Evolutionary conservation across 2,329 filamentous ascomycete species (phyloP).

Genomic region (Fusarium mundagurra): DNA sequence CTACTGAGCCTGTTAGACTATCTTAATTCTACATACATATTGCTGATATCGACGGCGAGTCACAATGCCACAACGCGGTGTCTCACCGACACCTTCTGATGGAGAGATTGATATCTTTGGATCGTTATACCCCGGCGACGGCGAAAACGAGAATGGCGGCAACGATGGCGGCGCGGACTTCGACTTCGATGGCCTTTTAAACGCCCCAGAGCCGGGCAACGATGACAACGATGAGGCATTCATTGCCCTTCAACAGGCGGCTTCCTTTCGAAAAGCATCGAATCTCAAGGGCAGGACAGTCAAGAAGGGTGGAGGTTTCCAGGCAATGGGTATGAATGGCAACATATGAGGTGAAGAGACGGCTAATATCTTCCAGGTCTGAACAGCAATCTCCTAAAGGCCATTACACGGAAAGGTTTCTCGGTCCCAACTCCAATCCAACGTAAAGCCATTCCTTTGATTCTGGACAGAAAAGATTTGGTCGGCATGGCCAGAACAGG

Average conservation of each 20-base stretch:
- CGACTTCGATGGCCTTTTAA: slow-evolving; percentile 70
- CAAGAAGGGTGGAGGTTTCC: slow-evolving; percentile 97
- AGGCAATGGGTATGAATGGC: slow-evolving; percentile 78
- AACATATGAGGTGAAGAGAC: background rate
- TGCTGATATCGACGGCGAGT: slow-evolving; percentile 12
- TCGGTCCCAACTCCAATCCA: slow-evolving; percentile 97
- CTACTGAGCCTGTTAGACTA: slow-evolving; percentile 6
- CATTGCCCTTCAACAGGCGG: slow-evolving; percentile 87
- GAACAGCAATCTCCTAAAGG: slow-evolving; percentile 84
- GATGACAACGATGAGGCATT: slow-evolving; percentile 85
- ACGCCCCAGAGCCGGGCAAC: slow-evolving; percentile 54
- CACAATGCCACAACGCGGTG: slow-evolving; percentile 75
- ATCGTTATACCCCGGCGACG: slow-evolving; percentile 74
- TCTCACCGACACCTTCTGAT: slow-evolving; percentile 87
- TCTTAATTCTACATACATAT: slow-evolving; percentile 8
- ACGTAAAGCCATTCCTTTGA: slow-evolving; percentile 91
- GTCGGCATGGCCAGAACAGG: slow-evolving; percentile 99
- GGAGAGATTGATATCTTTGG: slow-evolving; percentile 90
- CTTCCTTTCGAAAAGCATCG: slow-evolving; percentile 84
- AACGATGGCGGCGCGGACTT: slow-evolving; percentile 55
- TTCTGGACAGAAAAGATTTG: slow-evolving; percentile 92
- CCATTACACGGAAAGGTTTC: slow-evolving; percentile 93
- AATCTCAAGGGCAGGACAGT: slow-evolving; percentile 86
- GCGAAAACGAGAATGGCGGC: slow-evolving; percentile 57
- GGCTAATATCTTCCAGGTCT: slow-evolving; percentile 63